These are phyloP conservation scores for Fusarium oligoseptatum DNA, from an alignment of 2,329 filamentous ascomycete species.

Conservation along the genomic window DNA sequence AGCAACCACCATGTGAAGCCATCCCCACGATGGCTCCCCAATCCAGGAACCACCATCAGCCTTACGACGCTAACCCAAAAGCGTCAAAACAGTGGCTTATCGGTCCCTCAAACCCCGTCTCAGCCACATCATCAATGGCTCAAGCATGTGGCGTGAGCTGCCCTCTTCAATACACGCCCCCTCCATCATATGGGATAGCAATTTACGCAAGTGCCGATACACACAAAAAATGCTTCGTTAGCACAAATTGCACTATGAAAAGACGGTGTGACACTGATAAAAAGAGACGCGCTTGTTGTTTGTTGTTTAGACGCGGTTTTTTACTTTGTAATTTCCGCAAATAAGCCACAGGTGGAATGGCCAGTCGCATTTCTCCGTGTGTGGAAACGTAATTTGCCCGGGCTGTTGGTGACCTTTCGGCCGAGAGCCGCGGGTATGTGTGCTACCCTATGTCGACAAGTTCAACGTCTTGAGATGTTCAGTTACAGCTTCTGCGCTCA, in stretches of 20 bases:
- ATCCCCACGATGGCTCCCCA: not conserved
- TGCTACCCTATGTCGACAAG: constrained; percentile 29
- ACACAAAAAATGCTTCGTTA: not conserved
- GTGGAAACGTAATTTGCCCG: constrained; percentile 30
- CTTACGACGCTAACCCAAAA: constrained; percentile 6
- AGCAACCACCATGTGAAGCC: not conserved
- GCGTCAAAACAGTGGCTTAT: not conserved
- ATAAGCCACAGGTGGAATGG: constrained; percentile 26
- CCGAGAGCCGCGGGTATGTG: constrained; percentile 20
- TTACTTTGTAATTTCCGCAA: constrained; percentile 28
- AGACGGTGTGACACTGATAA: constrained; percentile 29
- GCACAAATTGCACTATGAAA: constrained; percentile 25
- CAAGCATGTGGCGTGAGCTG: constrained; percentile 15
- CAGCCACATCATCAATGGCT: constrained; percentile 4
- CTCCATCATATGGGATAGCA: not conserved
- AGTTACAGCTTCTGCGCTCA: not conserved
- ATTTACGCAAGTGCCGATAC: not conserved
- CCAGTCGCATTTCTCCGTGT: constrained; percentile 13
- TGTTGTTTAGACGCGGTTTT: constrained; percentile 24
- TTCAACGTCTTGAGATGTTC: not conserved
- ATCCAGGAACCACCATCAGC: constrained; percentile 1
- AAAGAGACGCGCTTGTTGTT: constrained; percentile 14
- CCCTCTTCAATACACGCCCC: constrained; percentile 1
- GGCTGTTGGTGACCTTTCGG: constrained; percentile 16
- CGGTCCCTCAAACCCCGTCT: not conserved